Percentiles rank a stretch among this genome's conserved stretches.
Evolutionary conservation across 768 basidiomycete genomes (phyloP).

Genomic region (Saitozyma podzolica): DNA sequence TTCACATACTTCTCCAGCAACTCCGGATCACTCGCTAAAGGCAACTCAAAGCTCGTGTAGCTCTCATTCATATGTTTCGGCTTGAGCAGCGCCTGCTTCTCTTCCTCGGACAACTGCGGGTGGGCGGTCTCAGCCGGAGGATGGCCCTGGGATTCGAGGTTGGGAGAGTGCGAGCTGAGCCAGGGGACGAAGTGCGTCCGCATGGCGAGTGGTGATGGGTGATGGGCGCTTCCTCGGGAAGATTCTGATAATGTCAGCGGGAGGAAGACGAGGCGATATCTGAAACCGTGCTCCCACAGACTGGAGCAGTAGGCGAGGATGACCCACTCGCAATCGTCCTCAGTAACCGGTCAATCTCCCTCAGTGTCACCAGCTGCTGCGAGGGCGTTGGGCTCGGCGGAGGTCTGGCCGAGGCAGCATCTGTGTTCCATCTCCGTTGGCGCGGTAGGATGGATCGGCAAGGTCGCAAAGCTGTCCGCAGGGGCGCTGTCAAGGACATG

Average conservation of each 20-base stretch:
- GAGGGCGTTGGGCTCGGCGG: constrained; percentile 17
- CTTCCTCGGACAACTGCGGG: constrained; percentile 11
- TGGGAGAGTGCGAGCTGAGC: constrained; percentile 37
- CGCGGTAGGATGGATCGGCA: too few relatives aligned
- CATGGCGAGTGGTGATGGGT: constrained; percentile 44
- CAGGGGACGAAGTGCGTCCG: constrained; percentile 34
- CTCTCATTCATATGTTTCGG: constrained; percentile 50
- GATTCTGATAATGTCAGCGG: constrained; percentile 18
- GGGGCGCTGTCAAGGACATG: too few relatives aligned
- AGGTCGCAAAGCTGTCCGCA: too few relatives aligned
- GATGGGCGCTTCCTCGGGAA: constrained; percentile 13
- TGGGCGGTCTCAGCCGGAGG: not conserved
- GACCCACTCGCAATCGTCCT: constrained; percentile 42
- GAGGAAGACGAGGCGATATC: not conserved
- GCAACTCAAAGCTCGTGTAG: constrained; percentile 48
- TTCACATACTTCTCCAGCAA: constrained; percentile 47
- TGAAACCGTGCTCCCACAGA: not conserved
- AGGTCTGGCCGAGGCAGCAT: too few relatives aligned
- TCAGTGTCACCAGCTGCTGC: constrained; percentile 38
- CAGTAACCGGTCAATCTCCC: constrained; percentile 45
- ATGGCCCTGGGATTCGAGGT: constrained; percentile 23
- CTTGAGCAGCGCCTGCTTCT: constrained; percentile 22
- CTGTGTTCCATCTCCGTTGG: too few relatives aligned
- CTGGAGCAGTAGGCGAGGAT: not conserved
- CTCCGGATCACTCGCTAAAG: constrained; percentile 34